Conservation (phyloP, 2,329 filamentous ascomycete species). For the Colletotrichum falcatum region DNA sequence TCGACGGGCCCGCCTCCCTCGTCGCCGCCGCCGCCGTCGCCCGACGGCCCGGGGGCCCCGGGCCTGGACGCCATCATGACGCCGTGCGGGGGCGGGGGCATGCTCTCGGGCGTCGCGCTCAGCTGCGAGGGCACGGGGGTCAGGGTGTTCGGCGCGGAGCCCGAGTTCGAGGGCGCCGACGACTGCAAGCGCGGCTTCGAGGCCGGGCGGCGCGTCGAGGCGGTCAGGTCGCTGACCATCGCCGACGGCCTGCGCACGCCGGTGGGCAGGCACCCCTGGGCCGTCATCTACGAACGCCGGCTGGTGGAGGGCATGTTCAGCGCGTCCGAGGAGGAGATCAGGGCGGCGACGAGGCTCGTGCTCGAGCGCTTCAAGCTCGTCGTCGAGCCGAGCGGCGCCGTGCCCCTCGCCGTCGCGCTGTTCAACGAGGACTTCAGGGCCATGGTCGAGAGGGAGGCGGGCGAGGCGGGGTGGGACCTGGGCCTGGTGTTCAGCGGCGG, state of each 20-base stretch:
- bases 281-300: slow-evolving; percentile 76
- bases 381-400: slow-evolving; percentile 88
- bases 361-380: slow-evolving; percentile 91
- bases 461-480: slow-evolving; percentile 79
- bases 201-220: slow-evolving; percentile 71
- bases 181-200: slow-evolving; percentile 81
- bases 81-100: slow-evolving; percentile 88
- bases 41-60: slow-evolving; percentile 41
- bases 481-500: slow-evolving; percentile 72
- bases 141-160: slow-evolving; percentile 88
- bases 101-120: slow-evolving; percentile 86
- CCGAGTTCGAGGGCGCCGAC: slow-evolving; percentile 84
- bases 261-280: slow-evolving; percentile 81
- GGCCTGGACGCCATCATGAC: slow-evolving; percentile 79
- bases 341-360: slow-evolving; percentile 79
- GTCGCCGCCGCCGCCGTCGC: too few species aligned
- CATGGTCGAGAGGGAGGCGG: slow-evolving; percentile 77
- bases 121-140: slow-evolving; percentile 79
- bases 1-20: slow-evolving; percentile 12
- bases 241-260: slow-evolving; percentile 91
- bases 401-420: slow-evolving; percentile 84
- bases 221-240: slow-evolving; percentile 82
- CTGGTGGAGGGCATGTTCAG: slow-evolving; percentile 78
- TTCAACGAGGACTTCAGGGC: slow-evolving; percentile 86
- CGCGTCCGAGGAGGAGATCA: slow-evolving; percentile 87